phyloP scores from a whole-genome alignment of 768 basidiomycete species.

The Russula earlei region DNA sequence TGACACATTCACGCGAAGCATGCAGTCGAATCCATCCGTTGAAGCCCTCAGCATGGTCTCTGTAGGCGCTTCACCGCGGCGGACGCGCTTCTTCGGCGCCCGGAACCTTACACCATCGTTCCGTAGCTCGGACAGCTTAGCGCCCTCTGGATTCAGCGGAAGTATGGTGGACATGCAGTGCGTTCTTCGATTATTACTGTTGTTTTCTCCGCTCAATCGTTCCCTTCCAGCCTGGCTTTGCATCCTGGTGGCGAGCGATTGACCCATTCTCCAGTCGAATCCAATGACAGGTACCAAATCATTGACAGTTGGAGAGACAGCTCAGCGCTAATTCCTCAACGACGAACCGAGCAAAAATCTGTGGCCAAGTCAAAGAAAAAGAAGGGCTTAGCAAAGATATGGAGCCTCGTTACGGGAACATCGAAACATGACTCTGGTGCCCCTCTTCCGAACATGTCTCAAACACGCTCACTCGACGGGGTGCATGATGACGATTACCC shows the following conservation, averaged over 20 bases:
- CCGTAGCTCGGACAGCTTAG: conserved; percentile 74
- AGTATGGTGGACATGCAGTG: conserved; percentile 94
- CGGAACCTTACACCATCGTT: conserved; percentile 62
- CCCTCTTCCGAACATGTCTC: conserved; percentile 24
- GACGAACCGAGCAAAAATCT: conserved; percentile 19
- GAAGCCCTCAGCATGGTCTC: conserved; percentile 70
- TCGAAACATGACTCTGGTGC: conserved; percentile 35
- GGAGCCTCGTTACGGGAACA: conserved; percentile 61
- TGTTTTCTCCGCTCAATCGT: conserved; percentile 12
- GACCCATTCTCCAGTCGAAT: conserved; percentile 13
- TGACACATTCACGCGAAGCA: conserved; percentile 42
- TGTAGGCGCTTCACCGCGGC: conserved; percentile 41
- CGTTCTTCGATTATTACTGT: conserved; percentile 26
- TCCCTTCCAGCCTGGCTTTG: conserved; percentile 53
- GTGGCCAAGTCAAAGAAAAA: conserved; percentile 60
- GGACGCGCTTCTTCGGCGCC: conserved; percentile 71
- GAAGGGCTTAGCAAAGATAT: conserved; percentile 70
- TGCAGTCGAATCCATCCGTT: conserved; percentile 73
- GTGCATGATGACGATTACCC: conserved; percentile 57
- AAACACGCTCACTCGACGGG: conserved; percentile 34
- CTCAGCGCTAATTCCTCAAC: conserved; percentile 2
- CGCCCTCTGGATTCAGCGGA: conserved; percentile 71
- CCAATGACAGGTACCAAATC: conserved; percentile 18
- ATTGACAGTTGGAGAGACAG: conserved; percentile 21
- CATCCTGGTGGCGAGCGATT: conserved; percentile 45